phyloP scores from a whole-genome alignment of 2,329 filamentous ascomycete genomes.

The Paecilomyces sp. region DNA sequence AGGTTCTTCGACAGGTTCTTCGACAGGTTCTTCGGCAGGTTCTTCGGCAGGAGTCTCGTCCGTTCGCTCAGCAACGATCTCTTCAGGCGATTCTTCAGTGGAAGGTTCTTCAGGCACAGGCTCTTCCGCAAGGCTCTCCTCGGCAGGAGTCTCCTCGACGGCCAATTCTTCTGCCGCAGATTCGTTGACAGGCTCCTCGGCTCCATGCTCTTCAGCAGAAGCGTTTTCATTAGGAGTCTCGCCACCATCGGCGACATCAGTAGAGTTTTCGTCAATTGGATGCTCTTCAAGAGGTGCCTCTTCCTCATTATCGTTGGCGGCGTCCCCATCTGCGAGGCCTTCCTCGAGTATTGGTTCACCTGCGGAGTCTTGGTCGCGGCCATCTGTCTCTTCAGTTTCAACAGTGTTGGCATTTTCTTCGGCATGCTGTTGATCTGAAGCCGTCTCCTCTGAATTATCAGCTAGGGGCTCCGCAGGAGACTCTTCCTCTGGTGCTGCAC shows the following conservation, averaged over 20 bases:
- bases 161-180: slow-evolving; percentile 8
- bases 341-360: slow-evolving; percentile 5
- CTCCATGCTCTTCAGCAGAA: slow-evolving; percentile 8
- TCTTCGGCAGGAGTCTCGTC: slow-evolving; percentile 11
- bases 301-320: slow-evolving; percentile 8
- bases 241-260: slow-evolving; percentile 9
- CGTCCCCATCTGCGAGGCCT: slow-evolving; percentile 6
- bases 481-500: slow-evolving; percentile 1
- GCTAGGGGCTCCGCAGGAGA: slow-evolving; percentile 6
- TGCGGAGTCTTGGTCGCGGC: slow-evolving; percentile 2
- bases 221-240: slow-evolving; percentile 5
- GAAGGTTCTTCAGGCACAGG: background rate
- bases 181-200: slow-evolving; percentile 8
- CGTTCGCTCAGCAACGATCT: slow-evolving; percentile 2
- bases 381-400: slow-evolving; percentile 7
- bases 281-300: slow-evolving; percentile 7
- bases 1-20: slow-evolving; percentile 11
- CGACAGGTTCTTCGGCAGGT: slow-evolving; percentile 6
- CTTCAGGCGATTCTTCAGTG: slow-evolving; percentile 8
- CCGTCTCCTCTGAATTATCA: slow-evolving; percentile 4
- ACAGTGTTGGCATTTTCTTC: slow-evolving; percentile 10
- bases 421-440: slow-evolving; percentile 4
- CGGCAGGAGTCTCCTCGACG: slow-evolving; percentile 6
- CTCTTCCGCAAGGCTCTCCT: slow-evolving; percentile 6
- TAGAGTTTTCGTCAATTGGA: slow-evolving; percentile 4